A percentile compares a stretch with the other conserved stretches of the same genome.
Evolutionary conservation across 192 early-diverging fungal species (phyloP).

Genomic region (Thamnidium elegans): DNA sequence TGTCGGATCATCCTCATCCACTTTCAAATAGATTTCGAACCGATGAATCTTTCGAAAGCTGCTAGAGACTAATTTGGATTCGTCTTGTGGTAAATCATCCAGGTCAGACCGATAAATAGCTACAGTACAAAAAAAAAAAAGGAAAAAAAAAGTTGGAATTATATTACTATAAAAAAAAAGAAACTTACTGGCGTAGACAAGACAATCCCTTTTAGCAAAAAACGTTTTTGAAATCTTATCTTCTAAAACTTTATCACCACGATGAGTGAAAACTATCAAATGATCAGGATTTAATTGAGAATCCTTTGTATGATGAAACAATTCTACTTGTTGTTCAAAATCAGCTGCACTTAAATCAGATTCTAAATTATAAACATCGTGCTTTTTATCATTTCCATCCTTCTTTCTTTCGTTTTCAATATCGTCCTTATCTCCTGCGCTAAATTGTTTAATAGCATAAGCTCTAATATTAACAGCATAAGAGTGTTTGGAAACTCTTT

Average conservation of each 20-base stretch:
- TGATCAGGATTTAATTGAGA: not conserved
- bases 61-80: not conserved
- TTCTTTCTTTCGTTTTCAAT: too few relatives aligned
- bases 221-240: not conserved
- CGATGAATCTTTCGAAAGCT: not conserved
- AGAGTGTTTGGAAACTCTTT: not conserved
- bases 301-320: not conserved
- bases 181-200: slow-evolving; percentile 11
- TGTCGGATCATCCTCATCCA: not conserved
- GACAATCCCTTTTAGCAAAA: slow-evolving; percentile 4
- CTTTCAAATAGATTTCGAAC: not conserved
- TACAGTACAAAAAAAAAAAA: not conserved
- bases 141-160: too few relatives aligned
- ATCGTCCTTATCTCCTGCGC: too few relatives aligned
- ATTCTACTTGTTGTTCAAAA: too few relatives aligned
- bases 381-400: too few relatives aligned
- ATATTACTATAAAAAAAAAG: not conserved
- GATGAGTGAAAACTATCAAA: not conserved
- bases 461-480: not conserved
- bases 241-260: too few relatives aligned
- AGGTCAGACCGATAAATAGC: not conserved
- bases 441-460: not conserved
- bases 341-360: too few relatives aligned
- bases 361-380: too few relatives aligned
- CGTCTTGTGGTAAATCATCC: not conserved